phyloP scores from a whole-genome alignment of 2,329 filamentous ascomycete species.

The Pestalotiopsis sp. region DNA sequence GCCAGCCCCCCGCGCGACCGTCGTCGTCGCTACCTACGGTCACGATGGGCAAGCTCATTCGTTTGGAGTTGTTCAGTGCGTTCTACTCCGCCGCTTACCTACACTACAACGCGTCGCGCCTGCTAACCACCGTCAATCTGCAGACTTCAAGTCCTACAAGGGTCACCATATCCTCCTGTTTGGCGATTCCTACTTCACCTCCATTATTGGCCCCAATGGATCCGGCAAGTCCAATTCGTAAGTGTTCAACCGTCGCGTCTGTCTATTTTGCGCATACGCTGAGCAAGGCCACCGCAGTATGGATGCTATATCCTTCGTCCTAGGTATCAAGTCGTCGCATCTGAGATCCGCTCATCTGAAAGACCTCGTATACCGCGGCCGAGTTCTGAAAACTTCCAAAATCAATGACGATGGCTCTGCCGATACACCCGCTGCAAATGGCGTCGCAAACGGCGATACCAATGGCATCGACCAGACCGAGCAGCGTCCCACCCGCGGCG shows the following conservation, averaged over 20 bases:
- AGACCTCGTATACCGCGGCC: constrained; percentile 94
- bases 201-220: constrained; percentile 99
- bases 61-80: constrained; percentile 91
- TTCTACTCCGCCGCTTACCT: constrained; percentile 23
- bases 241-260: constrained; percentile 35
- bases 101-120: constrained; percentile 11
- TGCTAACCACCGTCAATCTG: constrained; percentile 23
- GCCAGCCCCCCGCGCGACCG: not conserved
- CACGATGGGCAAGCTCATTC: constrained; percentile 94
- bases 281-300: constrained; percentile 61
- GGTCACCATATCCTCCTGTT: constrained; percentile 93
- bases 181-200: constrained; percentile 98
- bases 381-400: constrained; percentile 88
- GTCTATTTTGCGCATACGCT: not conserved
- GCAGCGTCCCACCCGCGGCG: constrained; percentile 63
- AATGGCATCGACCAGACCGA: constrained; percentile 65
- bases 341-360: constrained; percentile 90
- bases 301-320: constrained; percentile 98
- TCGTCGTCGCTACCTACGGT: constrained; percentile 19
- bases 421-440: constrained; percentile 58
- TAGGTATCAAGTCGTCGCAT: constrained; percentile 98
- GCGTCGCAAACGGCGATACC: constrained; percentile 63
- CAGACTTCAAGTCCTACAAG: constrained; percentile 99
- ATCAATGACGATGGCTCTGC: constrained; percentile 91
- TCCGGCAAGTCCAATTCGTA: constrained; percentile 98